Conservation (phyloP, 1,284 basidiomycete species). For the Cutaneotrichosporon cavernicola region DNA sequence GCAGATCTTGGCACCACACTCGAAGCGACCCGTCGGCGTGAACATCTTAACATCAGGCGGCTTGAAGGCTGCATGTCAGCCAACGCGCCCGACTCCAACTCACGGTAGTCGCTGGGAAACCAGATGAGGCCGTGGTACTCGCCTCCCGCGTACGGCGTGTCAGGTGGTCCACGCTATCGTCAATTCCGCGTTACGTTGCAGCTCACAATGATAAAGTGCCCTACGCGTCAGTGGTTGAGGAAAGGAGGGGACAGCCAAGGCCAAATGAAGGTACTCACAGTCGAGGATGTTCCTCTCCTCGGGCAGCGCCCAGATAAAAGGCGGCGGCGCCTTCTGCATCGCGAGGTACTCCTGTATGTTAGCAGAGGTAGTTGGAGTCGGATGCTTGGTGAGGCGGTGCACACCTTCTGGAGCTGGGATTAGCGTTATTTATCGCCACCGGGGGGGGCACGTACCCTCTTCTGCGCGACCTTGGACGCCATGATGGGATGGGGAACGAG, state of each 20-base stretch:
- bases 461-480: slow-evolving; percentile 54
- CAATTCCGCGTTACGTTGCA: not conserved
- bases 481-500: slow-evolving; percentile 24
- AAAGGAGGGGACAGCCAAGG: slow-evolving; percentile 64
- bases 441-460: slow-evolving; percentile 42
- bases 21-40: slow-evolving; percentile 89
- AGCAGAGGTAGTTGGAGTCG: not conserved
- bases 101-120: slow-evolving; percentile 86
- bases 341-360: slow-evolving; percentile 74
- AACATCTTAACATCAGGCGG: slow-evolving; percentile 97
- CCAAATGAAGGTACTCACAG: slow-evolving; percentile 54
- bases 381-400: not conserved
- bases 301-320: slow-evolving; percentile 88
- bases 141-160: slow-evolving; percentile 86
- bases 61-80: slow-evolving; percentile 65
- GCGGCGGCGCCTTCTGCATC: slow-evolving; percentile 91
- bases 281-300: slow-evolving; percentile 92
- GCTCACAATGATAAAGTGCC: slow-evolving; percentile 85
- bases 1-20: slow-evolving; percentile 90
- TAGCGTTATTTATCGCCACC: slow-evolving; percentile 9
- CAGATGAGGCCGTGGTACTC: slow-evolving; percentile 76
- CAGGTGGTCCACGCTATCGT: slow-evolving; percentile 79
- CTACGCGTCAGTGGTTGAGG: slow-evolving; percentile 53
- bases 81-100: slow-evolving; percentile 17
- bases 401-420: slow-evolving; percentile 47